phyloP scores from a whole-genome alignment of 176 grass and related monocot species.

The Eragrostis curvula region DNA sequence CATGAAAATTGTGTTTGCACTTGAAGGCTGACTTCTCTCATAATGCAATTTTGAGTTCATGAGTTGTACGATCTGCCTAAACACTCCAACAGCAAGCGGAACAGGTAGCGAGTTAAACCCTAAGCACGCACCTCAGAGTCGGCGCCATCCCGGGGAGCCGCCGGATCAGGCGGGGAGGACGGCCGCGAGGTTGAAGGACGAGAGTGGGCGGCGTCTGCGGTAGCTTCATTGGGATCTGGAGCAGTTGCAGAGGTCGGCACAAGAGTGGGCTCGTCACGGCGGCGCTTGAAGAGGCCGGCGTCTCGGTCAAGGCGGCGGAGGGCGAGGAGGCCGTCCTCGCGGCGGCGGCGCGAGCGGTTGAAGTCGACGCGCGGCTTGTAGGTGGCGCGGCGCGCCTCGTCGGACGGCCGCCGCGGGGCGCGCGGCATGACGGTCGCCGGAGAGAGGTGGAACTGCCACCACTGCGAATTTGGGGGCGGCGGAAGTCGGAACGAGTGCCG shows the following conservation, averaged over 20 bases:
- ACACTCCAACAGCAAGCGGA: not conserved
- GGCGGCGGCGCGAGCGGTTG: conserved; percentile 52
- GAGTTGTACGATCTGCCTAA: not conserved
- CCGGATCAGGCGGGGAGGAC: not conserved
- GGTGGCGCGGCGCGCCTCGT: conserved; percentile 49
- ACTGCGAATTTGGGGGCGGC: no score
- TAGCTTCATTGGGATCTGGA: not conserved
- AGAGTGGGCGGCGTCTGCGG: not conserved
- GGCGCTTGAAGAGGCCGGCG: conserved; percentile 71
- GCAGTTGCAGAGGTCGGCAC: not conserved
- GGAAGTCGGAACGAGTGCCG: no score
- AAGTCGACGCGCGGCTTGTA: conserved; percentile 74
- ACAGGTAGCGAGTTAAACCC: not conserved
- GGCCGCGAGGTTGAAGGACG: conserved; percentile 21
- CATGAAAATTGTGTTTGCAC: not conserved
- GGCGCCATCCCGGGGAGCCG: conserved; percentile 10
- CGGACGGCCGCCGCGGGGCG: conserved; percentile 38
- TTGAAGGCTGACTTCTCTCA: not conserved
- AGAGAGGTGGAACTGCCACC: not conserved
- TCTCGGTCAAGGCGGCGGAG: conserved; percentile 70
- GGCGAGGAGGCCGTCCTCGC: conserved; percentile 65
- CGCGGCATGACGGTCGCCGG: conserved; percentile 35
- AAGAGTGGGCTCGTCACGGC: conserved; percentile 47
- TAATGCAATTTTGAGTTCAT: not conserved
- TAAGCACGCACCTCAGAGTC: conserved; percentile 47